These are phyloP conservation scores for Solanum pinnatisectum DNA, from an alignment of 257 asterid genomes.

Conservation along the genomic window DNA sequence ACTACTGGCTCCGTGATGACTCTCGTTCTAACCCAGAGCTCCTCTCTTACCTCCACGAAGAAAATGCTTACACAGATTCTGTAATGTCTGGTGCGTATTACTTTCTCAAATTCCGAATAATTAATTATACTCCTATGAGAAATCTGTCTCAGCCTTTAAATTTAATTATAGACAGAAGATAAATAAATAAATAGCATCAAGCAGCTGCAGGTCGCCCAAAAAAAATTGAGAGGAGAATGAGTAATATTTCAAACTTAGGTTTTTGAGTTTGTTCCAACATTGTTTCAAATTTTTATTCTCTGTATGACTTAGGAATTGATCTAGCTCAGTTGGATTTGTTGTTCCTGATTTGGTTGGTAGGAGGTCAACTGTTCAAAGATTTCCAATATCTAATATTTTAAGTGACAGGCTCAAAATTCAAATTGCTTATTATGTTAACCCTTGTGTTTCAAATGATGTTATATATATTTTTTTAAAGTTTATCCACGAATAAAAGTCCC, in stretches of 20 bases:
- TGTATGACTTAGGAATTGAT: background rate
- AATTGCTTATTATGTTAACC: background rate
- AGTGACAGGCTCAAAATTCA: background rate
- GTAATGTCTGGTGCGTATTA: slow-evolving; percentile 63
- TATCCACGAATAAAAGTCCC: background rate
- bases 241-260: background rate
- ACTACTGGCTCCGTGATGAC: slow-evolving; percentile 97
- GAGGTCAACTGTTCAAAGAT: background rate
- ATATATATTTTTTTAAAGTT: background rate
- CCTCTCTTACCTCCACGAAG: slow-evolving; percentile 49
- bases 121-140: background rate
- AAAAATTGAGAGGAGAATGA: background rate
- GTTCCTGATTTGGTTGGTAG: background rate
- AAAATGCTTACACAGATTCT: slow-evolving; percentile 60
- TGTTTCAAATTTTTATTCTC: background rate
- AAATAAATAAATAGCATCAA: background rate
- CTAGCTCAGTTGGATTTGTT: background rate
- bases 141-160: background rate
- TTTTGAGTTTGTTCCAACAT: background rate
- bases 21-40: slow-evolving; percentile 61
- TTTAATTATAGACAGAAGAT: background rate
- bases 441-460: background rate
- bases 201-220: background rate
- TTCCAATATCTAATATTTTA: background rate
- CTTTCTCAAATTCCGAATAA: background rate